Base-by-base conservation (phyloP, 371 early-diverging fungal species). In the Apophysomyces variabilis region DNA sequence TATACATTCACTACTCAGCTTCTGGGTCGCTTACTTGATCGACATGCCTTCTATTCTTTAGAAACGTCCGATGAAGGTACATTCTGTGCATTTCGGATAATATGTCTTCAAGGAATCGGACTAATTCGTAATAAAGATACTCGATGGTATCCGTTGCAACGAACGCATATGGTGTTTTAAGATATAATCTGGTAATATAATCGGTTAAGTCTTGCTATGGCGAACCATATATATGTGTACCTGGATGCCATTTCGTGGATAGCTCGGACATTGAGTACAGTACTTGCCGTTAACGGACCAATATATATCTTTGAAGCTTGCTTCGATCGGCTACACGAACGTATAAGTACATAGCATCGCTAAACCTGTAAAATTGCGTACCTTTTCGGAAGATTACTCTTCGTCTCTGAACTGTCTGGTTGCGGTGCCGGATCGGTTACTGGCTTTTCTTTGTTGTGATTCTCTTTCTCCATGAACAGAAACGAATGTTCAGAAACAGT, bases 71-170 rank as follows among this genome's bases (percentile, higher is more conserved):
- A 18, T 45, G 46, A 13, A 45, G 8, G n/a, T n/a, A 12, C 13
- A 45, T 7, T n/a, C 5, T 13, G 16, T 45, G 16, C 16, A 45
- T 13, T n/a, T 45, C 46, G 13, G 6, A 45, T 13, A 45, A 12
- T n/a, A 45, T 45, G 16, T 45, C 46, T 7, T 45, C 46, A 7
- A 45, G 13, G 7, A 45, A 45, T 13, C 46, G 46, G 6, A 45
- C 46, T n/a, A 45, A 18, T 45, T 45, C 46, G 9, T 45, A 45
- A 18, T 45, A 45, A 45, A 45, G 46, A 45, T 45, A 45, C 13
- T 45, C 12, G 16, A 45, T 18, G 16, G 46, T 45, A 13, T 45
- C 46, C n/a, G 5, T 13, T 6, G 46, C 13, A 5, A 45, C 7
- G 9, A n/a, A 45, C 5, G 46, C 46, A 45, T 45, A 45, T 5